Base-by-base conservation (phyloP, 148 eudicot species). In the Cornus suecica region DNA sequence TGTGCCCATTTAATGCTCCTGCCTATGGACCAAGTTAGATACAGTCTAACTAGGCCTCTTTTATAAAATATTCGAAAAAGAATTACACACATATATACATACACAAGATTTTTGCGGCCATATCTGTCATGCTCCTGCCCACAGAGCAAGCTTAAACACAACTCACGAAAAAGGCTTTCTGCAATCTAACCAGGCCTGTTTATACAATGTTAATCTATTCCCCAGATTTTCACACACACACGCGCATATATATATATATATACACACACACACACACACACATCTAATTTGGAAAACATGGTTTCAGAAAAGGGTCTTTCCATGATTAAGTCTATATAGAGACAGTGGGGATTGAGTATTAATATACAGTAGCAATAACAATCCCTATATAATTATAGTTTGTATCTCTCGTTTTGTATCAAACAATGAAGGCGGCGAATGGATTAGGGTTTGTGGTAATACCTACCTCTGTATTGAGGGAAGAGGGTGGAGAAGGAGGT, bases 381-480 rank as follows among this genome's bases (percentile, higher is more conserved):
- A 48, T 16, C 15, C 15, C 54, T 48, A 48, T 2, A 48, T 45
- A 45, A 45, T 45, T 4, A 45, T 4, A 8, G 52, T 76, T 68
- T 72, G 76, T 72, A 78, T n/a, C n/a, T n/a, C n/a, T n/a, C n/a
- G 67, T 45, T 78, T 66, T 18, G 37, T 31, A 51, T 27, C 27
- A 32, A 14, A 70, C 28, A 28, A 56, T 42, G 41, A 14, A 71
- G 27, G 5, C 2, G 34, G 68, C 34, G 34, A 29, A 13, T 65
- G 34, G 28, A 68, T 8, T 68, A 68, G 26, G 70, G 69, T 15
- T 37, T 68, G 30, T 16, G 15, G 20, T 1, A 28, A 25, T 23
- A 3, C 9, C 1, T 74, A 91, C 97, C 97, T 90, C 94, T 84
- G 71, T 94, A 92, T 26, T 88, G 94, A 30, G 98, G 98, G 74